Percentiles rank a stretch among this genome's conserved stretches.
These are phyloP conservation scores for Paxillus rubicundulus DNA, from an alignment of 768 basidiomycete species.

Conservation along the genomic window DNA sequence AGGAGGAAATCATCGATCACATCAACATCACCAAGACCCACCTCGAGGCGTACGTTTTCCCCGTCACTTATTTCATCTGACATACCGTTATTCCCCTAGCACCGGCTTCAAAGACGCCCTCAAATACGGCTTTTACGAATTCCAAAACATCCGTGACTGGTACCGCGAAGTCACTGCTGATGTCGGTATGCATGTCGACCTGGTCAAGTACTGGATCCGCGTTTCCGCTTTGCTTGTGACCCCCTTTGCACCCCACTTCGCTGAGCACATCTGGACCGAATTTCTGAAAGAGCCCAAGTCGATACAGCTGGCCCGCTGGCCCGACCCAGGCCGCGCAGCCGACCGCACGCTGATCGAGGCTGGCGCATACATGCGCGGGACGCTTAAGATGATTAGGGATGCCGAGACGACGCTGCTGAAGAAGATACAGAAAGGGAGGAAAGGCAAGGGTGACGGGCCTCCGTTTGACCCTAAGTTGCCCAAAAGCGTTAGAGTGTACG, in stretches of 20 bases:
- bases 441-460: constrained; percentile 42
- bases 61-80: neutral
- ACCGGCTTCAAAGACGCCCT: constrained; percentile 95
- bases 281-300: constrained; percentile 73
- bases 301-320: constrained; percentile 84
- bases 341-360: constrained; percentile 70
- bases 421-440: constrained; percentile 77
- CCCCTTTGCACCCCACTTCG: constrained; percentile 91
- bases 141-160: constrained; percentile 90
- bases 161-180: constrained; percentile 91
- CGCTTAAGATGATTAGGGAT: constrained; percentile 90
- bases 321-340: constrained; percentile 56
- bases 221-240: constrained; percentile 74
- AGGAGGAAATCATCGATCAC: constrained; percentile 85
- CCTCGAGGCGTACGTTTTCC: constrained; percentile 69
- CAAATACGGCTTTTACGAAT: constrained; percentile 94
- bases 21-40: constrained; percentile 78
- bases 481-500: constrained; percentile 85
- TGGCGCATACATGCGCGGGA: constrained; percentile 81
- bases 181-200: constrained; percentile 86
- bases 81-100: constrained; percentile 38
- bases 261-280: constrained; percentile 84
- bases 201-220: constrained; percentile 84
- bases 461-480: constrained; percentile 82
- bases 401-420: constrained; percentile 78